Evolutionary conservation across 441 rosid genomes (phyloP), one percentile per base, ranked within the genome.

Genomic region (Eruca vesicaria): DNA sequence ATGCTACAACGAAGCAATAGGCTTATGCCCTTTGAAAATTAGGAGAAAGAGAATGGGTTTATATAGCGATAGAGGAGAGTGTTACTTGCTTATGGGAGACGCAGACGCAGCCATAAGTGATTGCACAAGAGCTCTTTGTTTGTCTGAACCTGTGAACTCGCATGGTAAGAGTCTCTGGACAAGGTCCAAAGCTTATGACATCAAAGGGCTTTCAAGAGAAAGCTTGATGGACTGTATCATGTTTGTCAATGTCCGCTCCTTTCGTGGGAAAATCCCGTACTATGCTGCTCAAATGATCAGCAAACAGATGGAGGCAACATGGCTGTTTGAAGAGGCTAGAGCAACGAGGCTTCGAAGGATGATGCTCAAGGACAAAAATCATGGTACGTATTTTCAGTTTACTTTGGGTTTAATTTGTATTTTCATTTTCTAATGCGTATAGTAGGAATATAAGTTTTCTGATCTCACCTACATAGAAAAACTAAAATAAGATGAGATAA

Each of bases 131-230:
- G 97, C 96, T 76, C 74, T 89, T 74, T 82, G 90, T 63, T 68
- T 91, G 50, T 86, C 87, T 7, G 76, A 76, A 62, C 35, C 80
- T 1, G 74, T 41, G 38, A 87, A 67, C 23, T 81, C 85, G 5
- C 97, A 91, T 53, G 73, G 82, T 64, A 91, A 83, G 82, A 94
- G 98, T 78, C 79, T 94, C 76, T 94, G 98, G 98, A 91, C 93
- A 84, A 81, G 98, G 74, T 86, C 95, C 36, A 95, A 87, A 81
- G 98, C 96, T 66, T 94, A 90, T 69, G 96, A 90, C 61, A 88
- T 90, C 86, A 81, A 76, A 74, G 95, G 95, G 26, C 68, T 84
- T 74, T 85, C 83, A 14, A 90, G 78, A 76, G 92, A 94, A 79
- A 89, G 98, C 81, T 83, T 94, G 84, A 81, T 83, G 89, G 98